Percentiles rank a stretch among this genome's conserved stretches.
phyloP scores from a whole-genome alignment of 164 flowering plant genomes.

The Taxillus chinensis region DNA sequence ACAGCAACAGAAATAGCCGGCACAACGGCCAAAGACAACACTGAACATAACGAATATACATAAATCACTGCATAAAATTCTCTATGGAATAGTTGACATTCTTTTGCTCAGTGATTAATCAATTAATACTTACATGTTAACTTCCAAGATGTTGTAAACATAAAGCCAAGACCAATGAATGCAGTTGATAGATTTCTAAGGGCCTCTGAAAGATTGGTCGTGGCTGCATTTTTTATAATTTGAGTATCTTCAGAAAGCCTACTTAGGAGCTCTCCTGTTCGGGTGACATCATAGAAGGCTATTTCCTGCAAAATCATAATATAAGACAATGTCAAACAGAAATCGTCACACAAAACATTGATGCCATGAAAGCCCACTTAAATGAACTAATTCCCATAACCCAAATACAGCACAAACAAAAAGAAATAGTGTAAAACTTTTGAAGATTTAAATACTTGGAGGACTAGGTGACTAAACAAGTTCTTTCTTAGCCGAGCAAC shows the following conservation, averaged over 20 bases:
- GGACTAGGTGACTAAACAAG: slow-evolving; percentile 72
- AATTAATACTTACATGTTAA: slow-evolving; percentile 52
- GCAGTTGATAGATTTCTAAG: slow-evolving; percentile 73
- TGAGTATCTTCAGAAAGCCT: slow-evolving; percentile 97
- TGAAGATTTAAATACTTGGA: slow-evolving; percentile 37
- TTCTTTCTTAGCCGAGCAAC: slow-evolving; percentile 83
- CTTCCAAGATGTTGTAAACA: slow-evolving; percentile 95
- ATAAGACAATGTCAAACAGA: not conserved
- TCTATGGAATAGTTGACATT: too few relatives aligned
- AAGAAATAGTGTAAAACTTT: not conserved
- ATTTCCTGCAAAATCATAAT: slow-evolving; percentile 40
- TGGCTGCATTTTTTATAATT: slow-evolving; percentile 94
- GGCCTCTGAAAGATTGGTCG: slow-evolving; percentile 90
- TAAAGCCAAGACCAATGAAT: slow-evolving; percentile 77
- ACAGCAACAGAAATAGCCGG: slow-evolving; percentile 72
- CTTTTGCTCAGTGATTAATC: too few relatives aligned
- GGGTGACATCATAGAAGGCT: slow-evolving; percentile 86
- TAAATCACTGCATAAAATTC: too few relatives aligned
- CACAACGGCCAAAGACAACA: slow-evolving; percentile 76
- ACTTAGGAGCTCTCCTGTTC: slow-evolving; percentile 93
- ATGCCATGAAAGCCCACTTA: too few relatives aligned
- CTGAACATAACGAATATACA: slow-evolving; percentile 18
- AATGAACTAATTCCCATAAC: too few relatives aligned
- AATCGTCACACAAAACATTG: not conserved
- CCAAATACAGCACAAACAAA: not conserved